Conservation (phyloP, 2,329 filamentous ascomycete species). For the Arachnomyces sp. region DNA sequence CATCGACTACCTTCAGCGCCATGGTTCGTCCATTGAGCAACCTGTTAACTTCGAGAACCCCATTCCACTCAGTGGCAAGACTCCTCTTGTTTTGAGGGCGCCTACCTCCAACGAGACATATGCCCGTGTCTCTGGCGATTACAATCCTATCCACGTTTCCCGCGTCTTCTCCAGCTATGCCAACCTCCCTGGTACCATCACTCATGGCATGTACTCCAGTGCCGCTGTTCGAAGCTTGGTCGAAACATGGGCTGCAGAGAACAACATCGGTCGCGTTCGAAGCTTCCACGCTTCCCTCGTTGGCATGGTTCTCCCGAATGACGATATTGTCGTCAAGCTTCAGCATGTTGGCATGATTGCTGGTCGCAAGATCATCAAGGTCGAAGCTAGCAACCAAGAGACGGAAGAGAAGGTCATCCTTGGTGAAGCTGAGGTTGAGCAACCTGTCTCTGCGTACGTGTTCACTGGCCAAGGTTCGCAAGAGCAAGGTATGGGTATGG, state of each 20-base stretch:
- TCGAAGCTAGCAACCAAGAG: conserved; percentile 86
- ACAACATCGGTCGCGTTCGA: conserved; percentile 92
- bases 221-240: conserved; percentile 91
- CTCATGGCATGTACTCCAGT: conserved; percentile 98
- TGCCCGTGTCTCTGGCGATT: conserved; percentile 93
- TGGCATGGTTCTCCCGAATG: conserved; percentile 60
- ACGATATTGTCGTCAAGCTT: conserved; percentile 24
- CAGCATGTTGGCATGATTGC: conserved; percentile 29
- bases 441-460: conserved; percentile 92
- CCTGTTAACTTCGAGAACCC: conserved; percentile 95
- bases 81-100: conserved; percentile 77
- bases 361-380: conserved; percentile 25
- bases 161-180: conserved; percentile 94
- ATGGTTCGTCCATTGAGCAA: conserved; percentile 89
- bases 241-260: conserved; percentile 98
- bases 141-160: conserved; percentile 98
- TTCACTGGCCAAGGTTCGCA: conserved; percentile 98
- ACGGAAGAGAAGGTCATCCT: conserved; percentile 93
- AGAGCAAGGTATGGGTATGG: conserved; percentile 99
- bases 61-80: conserved; percentile 90
- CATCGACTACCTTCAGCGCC: conserved; percentile 86
- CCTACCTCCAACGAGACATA: conserved; percentile 97
- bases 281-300: conserved; percentile 95
- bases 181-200: conserved; percentile 92
- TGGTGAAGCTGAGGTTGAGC: conserved; percentile 94